Evolutionary conservation across 495 filamentous ascomycete genomes (phyloP), one percentile per base, ranked within the genome.

Genomic region (Penicillium mononematosum): DNA sequence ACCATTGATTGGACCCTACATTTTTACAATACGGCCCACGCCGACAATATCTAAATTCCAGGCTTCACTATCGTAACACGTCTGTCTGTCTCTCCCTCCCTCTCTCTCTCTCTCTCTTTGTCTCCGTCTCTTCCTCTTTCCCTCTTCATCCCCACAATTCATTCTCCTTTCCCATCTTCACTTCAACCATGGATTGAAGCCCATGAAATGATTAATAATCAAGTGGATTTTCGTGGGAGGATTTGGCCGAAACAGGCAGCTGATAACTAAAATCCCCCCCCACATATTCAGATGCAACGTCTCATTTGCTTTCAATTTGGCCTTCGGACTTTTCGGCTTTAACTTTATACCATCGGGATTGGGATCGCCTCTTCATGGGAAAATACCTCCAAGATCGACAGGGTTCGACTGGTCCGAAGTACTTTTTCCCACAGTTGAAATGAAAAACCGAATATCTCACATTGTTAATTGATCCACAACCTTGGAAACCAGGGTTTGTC

Each of bases 391-490:
- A 54, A 34, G 66, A 69, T 69, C 66, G 58, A 64, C 66, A 69
- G 64, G 64, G 66, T 67, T 65, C 41, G 61, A 66, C 59, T 63
- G 63, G 56, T 61, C 63, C 58, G 45, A 54, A 61, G 53, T 32
- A 51, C 48, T 45, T 60, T 51, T 59, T 59, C 6, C 65, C 63
- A 63, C 32, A 54, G 65, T 5, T 25, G 24, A 25, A 25, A 25
- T 25, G 24, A 25, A 25, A 5, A 25, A 25, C 24, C 2, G 5
- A 25, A 25, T 25, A 6, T 25, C 24, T 6, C 24, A 25, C 0
- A 29, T 29, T 29, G 9, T 14, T 34, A 44, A 27, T 41, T 27
- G 56, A 56, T 25, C 51, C 63, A 50, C 58, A 31, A 29, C 27
- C 27, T 29, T 29, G 27, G 27, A 58, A 58, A 16, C 22, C 58